These are phyloP conservation scores for Xylaria palmicola DNA, from an alignment of 495 filamentous ascomycete species.

Conservation along the genomic window DNA sequence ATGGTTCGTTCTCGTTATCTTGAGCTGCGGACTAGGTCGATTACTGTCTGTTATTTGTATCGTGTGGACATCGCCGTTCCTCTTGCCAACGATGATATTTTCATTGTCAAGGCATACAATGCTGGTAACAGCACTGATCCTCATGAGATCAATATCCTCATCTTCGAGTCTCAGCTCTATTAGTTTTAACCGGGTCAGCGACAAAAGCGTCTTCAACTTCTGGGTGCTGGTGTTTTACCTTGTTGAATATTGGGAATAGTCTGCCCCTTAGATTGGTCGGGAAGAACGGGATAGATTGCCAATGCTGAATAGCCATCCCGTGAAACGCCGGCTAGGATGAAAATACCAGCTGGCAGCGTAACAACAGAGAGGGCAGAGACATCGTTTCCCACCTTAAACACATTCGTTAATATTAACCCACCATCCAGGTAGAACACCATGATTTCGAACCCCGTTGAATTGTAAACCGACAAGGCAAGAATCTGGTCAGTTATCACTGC, in stretches of 20 bases:
- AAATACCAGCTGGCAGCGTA: conserved; percentile 14
- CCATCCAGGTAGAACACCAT: conserved; percentile 29
- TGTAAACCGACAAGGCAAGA: conserved; percentile 38
- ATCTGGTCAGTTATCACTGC: conserved; percentile 29
- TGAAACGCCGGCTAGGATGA: conserved; percentile 34
- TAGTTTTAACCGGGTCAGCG: neutral
- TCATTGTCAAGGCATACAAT: conserved; percentile 34
- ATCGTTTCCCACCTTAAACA: conserved; percentile 36
- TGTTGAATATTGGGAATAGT: neutral
- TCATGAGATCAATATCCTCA: neutral
- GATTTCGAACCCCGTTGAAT: conserved; percentile 30
- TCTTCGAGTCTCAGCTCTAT: neutral
- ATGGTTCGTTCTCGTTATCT: conserved; percentile 5
- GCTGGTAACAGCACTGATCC: conserved; percentile 3
- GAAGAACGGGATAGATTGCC: conserved; percentile 21
- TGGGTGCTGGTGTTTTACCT: neutral
- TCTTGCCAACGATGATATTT: conserved; percentile 39
- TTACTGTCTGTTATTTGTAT: conserved; percentile 8
- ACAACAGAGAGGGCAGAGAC: conserved; percentile 39
- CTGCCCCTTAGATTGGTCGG: neutral
- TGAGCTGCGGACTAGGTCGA: neutral
- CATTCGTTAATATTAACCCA: conserved; percentile 20
- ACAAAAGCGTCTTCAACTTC: neutral
- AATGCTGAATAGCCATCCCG: conserved; percentile 26
- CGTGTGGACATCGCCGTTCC: conserved; percentile 45